Evolutionary conservation across 2,329 filamentous ascomycete genomes (phyloP), one percentile per base, ranked within the genome.

Genomic region (Venturia effusa): DNA sequence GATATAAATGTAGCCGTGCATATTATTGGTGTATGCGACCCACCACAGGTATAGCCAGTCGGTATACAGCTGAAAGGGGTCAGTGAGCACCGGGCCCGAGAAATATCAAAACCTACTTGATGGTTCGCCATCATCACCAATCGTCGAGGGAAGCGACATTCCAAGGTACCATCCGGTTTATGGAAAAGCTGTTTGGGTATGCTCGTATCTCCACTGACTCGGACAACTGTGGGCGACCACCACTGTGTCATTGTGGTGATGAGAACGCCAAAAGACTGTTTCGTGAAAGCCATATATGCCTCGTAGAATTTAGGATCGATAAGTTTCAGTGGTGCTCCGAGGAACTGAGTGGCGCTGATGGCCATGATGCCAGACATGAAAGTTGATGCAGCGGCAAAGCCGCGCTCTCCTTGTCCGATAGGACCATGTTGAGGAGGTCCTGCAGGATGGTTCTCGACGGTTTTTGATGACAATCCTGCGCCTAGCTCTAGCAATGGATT

Each of bases 21-120:
- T 90, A 62, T 83, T 82, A 64, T 88, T 89, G 32, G 89, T 90
- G 70, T 96, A 96, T n/a, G 87, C 89, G 32, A 91, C 87, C 91
- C 91, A 96, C 91, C 91, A 96, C 8, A 96, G 83, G 72, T 96
- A 96, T 10, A 95, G 76, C 91, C 90, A 96, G 76, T 96, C 90
- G 10, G 90, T 93, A 72, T 96, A 95, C 62, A 95, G 86, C 83
- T 77, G 64, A n/a, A 34, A 32, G 7, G 10, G 7, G 48, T 68
- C 17, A 67, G 64, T 34, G 41, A 48, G 61, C 17, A 34, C 17
- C 22, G 34, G 22, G 15, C 19, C 0, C 24, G 27, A 17, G 22
- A 4, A 15, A 3, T 24, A 11, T 17, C 6, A n/a, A 13, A 22
- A 43, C 22, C 15, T 15, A 70, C 68, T 69, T 92, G 90, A 72